Base-by-base conservation (phyloP, 768 basidiomycete genomes). In the Tulasnella sp. region DNA sequence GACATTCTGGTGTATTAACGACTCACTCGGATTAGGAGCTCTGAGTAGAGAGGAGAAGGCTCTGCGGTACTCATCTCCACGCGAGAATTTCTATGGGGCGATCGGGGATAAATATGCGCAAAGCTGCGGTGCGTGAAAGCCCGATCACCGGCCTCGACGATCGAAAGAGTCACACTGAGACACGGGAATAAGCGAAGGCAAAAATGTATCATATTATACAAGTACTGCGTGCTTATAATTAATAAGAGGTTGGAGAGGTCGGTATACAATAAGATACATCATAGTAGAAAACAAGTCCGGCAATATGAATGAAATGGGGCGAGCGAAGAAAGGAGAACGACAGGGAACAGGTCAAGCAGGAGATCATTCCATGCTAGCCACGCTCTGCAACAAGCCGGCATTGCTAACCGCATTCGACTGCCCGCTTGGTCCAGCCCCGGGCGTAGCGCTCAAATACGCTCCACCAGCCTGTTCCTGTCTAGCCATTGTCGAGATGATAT, bases 401-500 rank as follows among this genome's bases (percentile, higher is more conserved):
- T 65, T 65, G 29, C 17, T 32, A 2, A 47, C 40, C 17, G 39
- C 67, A 17, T 36, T 69, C 64, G 34, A 62, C n/a, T 68, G 67
- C 29, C 34, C 35, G n/a, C 67, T 68, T 36, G 39, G 34, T 7
- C 67, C 44, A 1, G 67, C 40, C 11, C 67, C 67, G 7, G 42
- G 67, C 6, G 39, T 44, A 26, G 44, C 5, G 0, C 62, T 34
- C 11, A 39, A 17, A 6, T 32, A 14, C 0, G 67, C 39, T n/a
- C 26, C 32, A 37, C 34, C n/a, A 11, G 11, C 37, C n/a, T 62
- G 59, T 29, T 73, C 75, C 19, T 26, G 47, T 14, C 64, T 36
- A 41, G 68, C 52, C 35, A 69, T 64, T 0, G 62, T 67, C 35
- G 69, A 62, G 40, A 68, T 69, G 17, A 75, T 67, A 37, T 75